Evolutionary conservation across 164 flowering plant species (phyloP), one percentile per base, ranked within the genome.

Genomic region (Protea cynaroides): DNA sequence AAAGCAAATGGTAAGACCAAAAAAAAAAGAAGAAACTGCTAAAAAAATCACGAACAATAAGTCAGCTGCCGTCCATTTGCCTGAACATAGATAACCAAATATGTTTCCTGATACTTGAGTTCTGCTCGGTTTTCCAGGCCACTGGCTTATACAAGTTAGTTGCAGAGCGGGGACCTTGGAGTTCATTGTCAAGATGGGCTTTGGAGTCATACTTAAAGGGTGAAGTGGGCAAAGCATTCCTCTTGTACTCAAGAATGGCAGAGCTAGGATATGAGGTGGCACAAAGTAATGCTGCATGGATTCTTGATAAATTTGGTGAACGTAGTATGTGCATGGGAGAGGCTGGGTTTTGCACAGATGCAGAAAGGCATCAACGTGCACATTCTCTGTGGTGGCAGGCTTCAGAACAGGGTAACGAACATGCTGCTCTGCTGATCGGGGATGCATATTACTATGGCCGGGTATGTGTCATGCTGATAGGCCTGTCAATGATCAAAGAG

Each of bases 151-250:
- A 84, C 81, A 95, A 92, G 74, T 53, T 88, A 67, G 99, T 95
- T 73, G 98, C 98, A n/a, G 99, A 95, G 73, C 76, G 98, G 58
- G 99, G 99, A 55, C 99, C 99, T 19, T 95, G 99, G 99, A 84
- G 86, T 78, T 88, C 97, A 72, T 76, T 95, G 71, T 84, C 96
- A 70, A 84, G 97, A 76, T 95, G 97, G 99, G 97, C 99, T 15
- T 66, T 95, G 43, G 96, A 92, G 65, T 76, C 97, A 64, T 95
- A 92, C 80, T 71, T 95, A 62, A 92, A 87, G 81, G 97, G 97
- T 71, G 99, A 92, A 69, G 74, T 92, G 40, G 95, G 98, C 19
- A 88, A 83, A 74, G 88, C 99, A 36, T 87, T 86, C 64, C 73
- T 95, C n/a, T 68, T 92, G 75, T 95, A 95, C 78, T 82, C 91